Percentiles rank a stretch among this genome's conserved stretches.
phyloP scores from a whole-genome alignment of 805 yeast genomes.

The Yueomyces sp. region DNA sequence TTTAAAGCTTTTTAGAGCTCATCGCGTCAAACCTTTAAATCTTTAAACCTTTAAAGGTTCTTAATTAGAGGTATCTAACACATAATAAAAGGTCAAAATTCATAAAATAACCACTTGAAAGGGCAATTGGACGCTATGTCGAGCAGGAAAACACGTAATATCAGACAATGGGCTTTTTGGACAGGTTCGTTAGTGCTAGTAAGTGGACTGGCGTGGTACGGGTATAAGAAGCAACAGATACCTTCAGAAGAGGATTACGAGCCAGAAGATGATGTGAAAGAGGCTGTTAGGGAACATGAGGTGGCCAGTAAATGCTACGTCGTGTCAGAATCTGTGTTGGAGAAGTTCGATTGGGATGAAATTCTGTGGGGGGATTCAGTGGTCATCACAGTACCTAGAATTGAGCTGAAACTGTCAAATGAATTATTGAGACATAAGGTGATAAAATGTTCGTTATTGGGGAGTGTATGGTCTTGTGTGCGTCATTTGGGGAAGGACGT shows the following conservation, averaged over 20 bases:
- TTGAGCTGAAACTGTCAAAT: conserved; percentile 10
- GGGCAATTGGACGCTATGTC: neutral
- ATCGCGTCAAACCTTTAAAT: too few species aligned
- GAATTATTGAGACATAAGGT: conserved; percentile 17
- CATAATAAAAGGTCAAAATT: too few species aligned
- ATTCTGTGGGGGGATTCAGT: conserved; percentile 19
- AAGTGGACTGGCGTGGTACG: neutral
- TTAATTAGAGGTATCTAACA: too few species aligned
- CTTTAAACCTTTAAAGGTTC: too few species aligned
- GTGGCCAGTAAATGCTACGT: conserved; percentile 9
- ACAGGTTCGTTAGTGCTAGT: neutral
- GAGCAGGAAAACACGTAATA: neutral
- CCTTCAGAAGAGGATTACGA: neutral
- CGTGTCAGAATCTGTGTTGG: conserved; percentile 8
- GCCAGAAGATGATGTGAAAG: neutral
- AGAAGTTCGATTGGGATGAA: conserved; percentile 9
- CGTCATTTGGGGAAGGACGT: conserved; percentile 34
- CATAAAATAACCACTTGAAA: too few species aligned
- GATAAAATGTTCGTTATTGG: conserved; percentile 33
- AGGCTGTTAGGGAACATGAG: neutral
- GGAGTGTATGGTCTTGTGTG: conserved; percentile 41
- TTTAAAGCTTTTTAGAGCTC: too few species aligned
- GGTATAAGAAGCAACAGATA: neutral
- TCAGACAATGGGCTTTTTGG: neutral
- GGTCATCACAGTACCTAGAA: conserved; percentile 24